Conservation (phyloP, 306 rosid genomes). For the Fragaria nilgerrensis region DNA sequence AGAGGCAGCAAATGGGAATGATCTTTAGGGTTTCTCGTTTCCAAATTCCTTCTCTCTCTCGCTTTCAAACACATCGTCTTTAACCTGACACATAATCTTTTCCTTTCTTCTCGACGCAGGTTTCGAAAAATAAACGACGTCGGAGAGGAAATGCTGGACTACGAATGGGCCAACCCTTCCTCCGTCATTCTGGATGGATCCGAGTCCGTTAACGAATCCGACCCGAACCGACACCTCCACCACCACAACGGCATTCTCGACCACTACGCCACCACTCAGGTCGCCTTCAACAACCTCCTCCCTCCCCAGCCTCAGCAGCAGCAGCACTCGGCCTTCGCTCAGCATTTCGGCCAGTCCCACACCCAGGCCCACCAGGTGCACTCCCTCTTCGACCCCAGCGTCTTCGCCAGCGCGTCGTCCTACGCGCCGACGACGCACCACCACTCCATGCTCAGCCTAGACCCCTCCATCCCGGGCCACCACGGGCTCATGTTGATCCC, state of each 20-base stretch:
- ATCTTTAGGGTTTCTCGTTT: neutral
- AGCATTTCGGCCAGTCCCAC: constrained; percentile 32
- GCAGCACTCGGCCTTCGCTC: constrained; percentile 26
- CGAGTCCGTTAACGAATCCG: constrained; percentile 31
- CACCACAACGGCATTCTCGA: constrained; percentile 42
- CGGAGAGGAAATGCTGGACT: constrained; percentile 62
- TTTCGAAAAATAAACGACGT: neutral
- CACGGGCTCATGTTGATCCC: constrained; percentile 55
- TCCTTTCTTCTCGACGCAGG: neutral
- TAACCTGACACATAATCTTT: constrained; percentile 1
- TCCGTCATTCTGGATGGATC: constrained; percentile 57
- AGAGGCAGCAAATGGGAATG: neutral
- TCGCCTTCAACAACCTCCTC: constrained; percentile 31
- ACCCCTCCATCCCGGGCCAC: constrained; percentile 42
- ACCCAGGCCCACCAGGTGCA: constrained; percentile 25
- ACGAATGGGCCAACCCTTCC: constrained; percentile 87
- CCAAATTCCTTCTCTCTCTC: neutral
- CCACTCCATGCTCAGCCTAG: constrained; percentile 50
- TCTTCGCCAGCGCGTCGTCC: constrained; percentile 46
- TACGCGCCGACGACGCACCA: constrained; percentile 32
- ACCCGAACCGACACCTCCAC: constrained; percentile 47
- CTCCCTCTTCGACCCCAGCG: constrained; percentile 63
- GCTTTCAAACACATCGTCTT: neutral
- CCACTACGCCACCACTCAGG: constrained; percentile 46
- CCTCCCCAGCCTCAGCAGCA: constrained; percentile 29